phyloP scores from a whole-genome alignment of 176 grass and related monocot genomes.

The Triticum dicoccoides region DNA sequence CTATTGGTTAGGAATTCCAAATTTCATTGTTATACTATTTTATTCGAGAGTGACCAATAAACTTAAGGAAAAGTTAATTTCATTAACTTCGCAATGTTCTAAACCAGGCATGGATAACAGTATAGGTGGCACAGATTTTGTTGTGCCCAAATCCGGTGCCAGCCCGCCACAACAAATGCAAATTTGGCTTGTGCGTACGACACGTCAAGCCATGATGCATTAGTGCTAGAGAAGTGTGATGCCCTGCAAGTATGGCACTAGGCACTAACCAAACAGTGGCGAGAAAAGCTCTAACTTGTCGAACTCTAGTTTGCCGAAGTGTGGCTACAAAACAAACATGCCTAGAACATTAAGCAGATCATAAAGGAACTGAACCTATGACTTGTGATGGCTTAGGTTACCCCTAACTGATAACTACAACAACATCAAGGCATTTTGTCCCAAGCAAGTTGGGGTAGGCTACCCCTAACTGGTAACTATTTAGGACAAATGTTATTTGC shows the following conservation, averaged over 20 bases:
- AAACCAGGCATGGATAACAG: neutral
- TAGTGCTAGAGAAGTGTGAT: neutral
- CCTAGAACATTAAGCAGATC: neutral
- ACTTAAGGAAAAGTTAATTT: neutral
- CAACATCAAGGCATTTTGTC: no score
- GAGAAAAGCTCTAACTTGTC: neutral
- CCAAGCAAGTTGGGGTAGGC: no score
- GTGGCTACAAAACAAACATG: neutral
- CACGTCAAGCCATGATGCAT: neutral
- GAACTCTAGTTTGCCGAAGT: neutral
- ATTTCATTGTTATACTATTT: neutral
- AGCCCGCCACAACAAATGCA: neutral
- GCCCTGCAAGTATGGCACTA: neutral
- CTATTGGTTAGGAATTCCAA: neutral
- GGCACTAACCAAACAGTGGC: neutral
- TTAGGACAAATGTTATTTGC: neutral
- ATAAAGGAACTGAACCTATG: neutral
- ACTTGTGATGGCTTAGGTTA: neutral
- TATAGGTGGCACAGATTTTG: neutral
- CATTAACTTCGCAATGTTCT: neutral
- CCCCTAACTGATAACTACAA: neutral
- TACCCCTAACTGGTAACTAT: neutral
- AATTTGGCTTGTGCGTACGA: neutral
- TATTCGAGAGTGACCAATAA: constrained; percentile 1
- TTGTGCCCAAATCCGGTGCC: neutral